Evolutionary conservation across 345 rosid species (phyloP).

Genomic region (Combretum micranthum): DNA sequence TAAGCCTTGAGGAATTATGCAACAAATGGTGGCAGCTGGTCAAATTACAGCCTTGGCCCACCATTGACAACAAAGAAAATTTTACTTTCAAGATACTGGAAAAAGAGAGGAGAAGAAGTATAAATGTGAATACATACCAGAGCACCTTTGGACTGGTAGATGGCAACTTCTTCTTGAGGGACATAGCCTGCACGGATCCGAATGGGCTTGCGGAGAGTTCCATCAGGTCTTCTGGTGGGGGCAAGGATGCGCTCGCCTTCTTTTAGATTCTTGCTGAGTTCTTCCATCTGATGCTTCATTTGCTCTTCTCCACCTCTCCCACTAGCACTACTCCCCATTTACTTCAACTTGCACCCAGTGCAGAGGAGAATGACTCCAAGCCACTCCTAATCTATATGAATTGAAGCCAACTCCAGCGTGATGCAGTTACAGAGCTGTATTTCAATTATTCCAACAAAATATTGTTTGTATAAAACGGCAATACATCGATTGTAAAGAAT

Average conservation of each 20-base stretch:
- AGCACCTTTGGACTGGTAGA: constrained; percentile 80
- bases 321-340: constrained; percentile 27
- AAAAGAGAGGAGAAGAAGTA: neutral
- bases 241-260: constrained; percentile 92
- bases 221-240: constrained; percentile 86
- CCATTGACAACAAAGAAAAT: neutral
- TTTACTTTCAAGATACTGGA: neutral
- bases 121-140: constrained; percentile 37
- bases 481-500: too few species aligned
- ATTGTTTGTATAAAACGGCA: too few species aligned
- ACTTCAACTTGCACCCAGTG: neutral
- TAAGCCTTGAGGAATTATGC: too few species aligned
- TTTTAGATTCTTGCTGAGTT: constrained; percentile 80
- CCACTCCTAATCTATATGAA: too few species aligned
- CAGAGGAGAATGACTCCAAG: too few species aligned
- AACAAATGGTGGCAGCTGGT: too few species aligned
- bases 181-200: constrained; percentile 80
- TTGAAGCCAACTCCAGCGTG: too few species aligned
- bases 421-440: too few species aligned
- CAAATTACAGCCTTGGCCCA: too few species aligned
- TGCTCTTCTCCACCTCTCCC: constrained; percentile 49
- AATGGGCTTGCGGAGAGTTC: constrained; percentile 79
- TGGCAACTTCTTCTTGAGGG: constrained; percentile 91
- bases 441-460: too few species aligned
- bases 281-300: constrained; percentile 42